A percentile compares a stretch with the other conserved stretches of the same genome.
phyloP scores from a whole-genome alignment of 108 stramenopile genomes.

The Pseudonitzschia multiseries region DNA sequence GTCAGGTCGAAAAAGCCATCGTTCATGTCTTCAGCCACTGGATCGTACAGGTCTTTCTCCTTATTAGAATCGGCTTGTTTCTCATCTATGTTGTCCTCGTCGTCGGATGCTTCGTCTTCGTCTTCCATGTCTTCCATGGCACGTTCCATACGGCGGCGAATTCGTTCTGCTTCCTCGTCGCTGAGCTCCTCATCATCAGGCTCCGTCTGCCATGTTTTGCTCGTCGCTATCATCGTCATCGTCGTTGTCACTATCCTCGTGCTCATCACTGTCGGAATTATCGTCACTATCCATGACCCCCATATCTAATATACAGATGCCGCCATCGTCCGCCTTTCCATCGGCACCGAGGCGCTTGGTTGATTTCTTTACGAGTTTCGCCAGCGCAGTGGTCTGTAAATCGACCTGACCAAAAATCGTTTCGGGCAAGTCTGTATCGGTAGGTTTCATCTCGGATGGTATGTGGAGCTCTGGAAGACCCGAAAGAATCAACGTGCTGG shows the following conservation, averaged over 20 bases:
- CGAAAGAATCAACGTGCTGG: slow-evolving; percentile 16
- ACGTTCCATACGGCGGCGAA: slow-evolving; percentile 80
- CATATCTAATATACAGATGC: slow-evolving; percentile 42
- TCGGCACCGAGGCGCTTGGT: slow-evolving; percentile 44
- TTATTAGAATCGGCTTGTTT: slow-evolving; percentile 35
- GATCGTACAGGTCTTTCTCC: slow-evolving; percentile 56
- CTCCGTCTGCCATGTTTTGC: slow-evolving; percentile 35
- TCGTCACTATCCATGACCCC: slow-evolving; percentile 31
- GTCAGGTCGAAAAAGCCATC: slow-evolving; percentile 94
- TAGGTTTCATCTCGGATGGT: slow-evolving; percentile 78
- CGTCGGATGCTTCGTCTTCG: slow-evolving; percentile 33
- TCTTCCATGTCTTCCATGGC: slow-evolving; percentile 78
- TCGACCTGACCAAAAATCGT: slow-evolving; percentile 93
- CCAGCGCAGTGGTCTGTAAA: slow-evolving; percentile 77
- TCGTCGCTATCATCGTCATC: slow-evolving; percentile 16
- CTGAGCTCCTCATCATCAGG: slow-evolving; percentile 45
- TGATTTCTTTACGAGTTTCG: slow-evolving; percentile 56
- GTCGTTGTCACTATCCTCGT: slow-evolving; percentile 34
- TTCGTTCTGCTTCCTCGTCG: slow-evolving; percentile 62
- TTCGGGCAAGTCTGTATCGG: slow-evolving; percentile 88
- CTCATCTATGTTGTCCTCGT: slow-evolving; percentile 17
- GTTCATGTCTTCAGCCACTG: slow-evolving; percentile 70
- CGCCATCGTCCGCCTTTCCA: slow-evolving; percentile 30
- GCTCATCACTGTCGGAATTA: slow-evolving; percentile 43
- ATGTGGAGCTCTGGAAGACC: slow-evolving; percentile 24